A percentile compares a stretch with the other conserved stretches of the same genome.
Evolutionary conservation across 2,329 filamentous ascomycete genomes (phyloP).

Genomic region (Pseudogymnoascus sp.): DNA sequence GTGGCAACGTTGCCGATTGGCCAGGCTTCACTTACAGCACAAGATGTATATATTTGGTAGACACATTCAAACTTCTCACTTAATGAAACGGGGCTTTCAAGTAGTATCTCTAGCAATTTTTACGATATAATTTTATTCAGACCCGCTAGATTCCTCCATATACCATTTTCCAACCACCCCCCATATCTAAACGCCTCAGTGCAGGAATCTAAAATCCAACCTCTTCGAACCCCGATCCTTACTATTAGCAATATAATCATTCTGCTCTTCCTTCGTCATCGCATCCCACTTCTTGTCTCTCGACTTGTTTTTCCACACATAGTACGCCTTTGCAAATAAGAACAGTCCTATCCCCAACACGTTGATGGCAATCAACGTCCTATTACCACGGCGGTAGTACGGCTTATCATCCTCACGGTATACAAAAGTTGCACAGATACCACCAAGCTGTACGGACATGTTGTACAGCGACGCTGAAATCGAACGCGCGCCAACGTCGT

Average conservation of each 20-base stretch:
- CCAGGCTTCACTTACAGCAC: neutral
- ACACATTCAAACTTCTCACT: neutral
- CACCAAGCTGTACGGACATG: conserved; percentile 38
- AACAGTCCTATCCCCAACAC: conserved; percentile 38
- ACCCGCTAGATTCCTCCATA: neutral
- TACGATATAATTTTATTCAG: neutral
- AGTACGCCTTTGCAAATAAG: conserved; percentile 40
- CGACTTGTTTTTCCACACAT: conserved; percentile 37
- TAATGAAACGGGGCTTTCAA: neutral
- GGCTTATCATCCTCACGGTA: conserved; percentile 43
- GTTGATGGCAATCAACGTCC: conserved; percentile 43
- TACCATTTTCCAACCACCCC: neutral
- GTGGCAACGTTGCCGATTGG: conserved; percentile 1
- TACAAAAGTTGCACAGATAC: conserved; percentile 35
- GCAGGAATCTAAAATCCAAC: conserved; percentile 34
- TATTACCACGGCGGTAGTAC: conserved; percentile 48
- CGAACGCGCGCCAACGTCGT: conserved; percentile 54
- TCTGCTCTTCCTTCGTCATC: conserved; percentile 39
- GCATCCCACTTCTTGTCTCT: conserved; percentile 37
- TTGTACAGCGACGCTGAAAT: conserved; percentile 58
- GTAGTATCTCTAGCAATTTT: neutral
- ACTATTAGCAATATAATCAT: conserved; percentile 36
- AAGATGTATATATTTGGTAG: neutral
- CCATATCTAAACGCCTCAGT: conserved; percentile 19
- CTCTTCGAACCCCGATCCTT: conserved; percentile 32